phyloP scores from a whole-genome alignment of 2,329 filamentous ascomycete genomes.

The Aspergillus fructus region DNA sequence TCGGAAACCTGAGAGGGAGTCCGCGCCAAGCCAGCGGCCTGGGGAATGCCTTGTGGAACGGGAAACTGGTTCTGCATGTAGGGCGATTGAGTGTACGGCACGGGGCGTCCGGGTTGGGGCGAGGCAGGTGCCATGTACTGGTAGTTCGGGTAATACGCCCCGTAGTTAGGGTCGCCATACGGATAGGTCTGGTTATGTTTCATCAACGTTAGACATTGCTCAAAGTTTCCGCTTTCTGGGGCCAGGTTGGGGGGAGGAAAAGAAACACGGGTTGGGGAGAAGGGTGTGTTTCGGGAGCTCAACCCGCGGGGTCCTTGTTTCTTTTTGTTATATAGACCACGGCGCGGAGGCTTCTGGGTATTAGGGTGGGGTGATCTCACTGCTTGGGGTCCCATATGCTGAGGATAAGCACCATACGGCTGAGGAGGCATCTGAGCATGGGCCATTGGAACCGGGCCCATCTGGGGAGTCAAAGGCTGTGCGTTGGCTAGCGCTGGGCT shows the following conservation, averaged over 20 bases:
- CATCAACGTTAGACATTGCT: slow-evolving; percentile 66
- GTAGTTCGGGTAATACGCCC: slow-evolving; percentile 47
- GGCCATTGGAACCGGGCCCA: slow-evolving; percentile 68
- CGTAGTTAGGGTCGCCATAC: slow-evolving; percentile 32
- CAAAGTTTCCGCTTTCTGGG: slow-evolving; percentile 68
- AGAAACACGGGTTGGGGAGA: slow-evolving; percentile 22
- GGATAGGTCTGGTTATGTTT: slow-evolving; percentile 64
- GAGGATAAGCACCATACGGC: slow-evolving; percentile 58
- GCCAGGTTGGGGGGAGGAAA: slow-evolving; percentile 58
- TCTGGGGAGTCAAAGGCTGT: slow-evolving; percentile 68
- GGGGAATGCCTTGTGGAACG: slow-evolving; percentile 46
- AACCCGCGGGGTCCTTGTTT: slow-evolving; percentile 28
- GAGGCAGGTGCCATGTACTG: slow-evolving; percentile 46
- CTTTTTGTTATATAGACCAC: slow-evolving; percentile 36
- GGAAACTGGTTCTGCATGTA: slow-evolving; percentile 56
- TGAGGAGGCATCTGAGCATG: slow-evolving; percentile 63
- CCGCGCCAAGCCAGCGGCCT: slow-evolving; percentile 73
- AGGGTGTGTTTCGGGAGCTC: slow-evolving; percentile 17
- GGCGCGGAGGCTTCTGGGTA: slow-evolving; percentile 27
- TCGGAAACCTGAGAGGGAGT: slow-evolving; percentile 78
- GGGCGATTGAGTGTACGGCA: slow-evolving; percentile 49
- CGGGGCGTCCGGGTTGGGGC: slow-evolving; percentile 46
- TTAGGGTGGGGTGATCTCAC: slow-evolving; percentile 51
- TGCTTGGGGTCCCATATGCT: slow-evolving; percentile 59
- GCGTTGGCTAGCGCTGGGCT: slow-evolving; percentile 67